phyloP scores from a whole-genome alignment of 257 asterid species.

The Sherardia arvensis region DNA sequence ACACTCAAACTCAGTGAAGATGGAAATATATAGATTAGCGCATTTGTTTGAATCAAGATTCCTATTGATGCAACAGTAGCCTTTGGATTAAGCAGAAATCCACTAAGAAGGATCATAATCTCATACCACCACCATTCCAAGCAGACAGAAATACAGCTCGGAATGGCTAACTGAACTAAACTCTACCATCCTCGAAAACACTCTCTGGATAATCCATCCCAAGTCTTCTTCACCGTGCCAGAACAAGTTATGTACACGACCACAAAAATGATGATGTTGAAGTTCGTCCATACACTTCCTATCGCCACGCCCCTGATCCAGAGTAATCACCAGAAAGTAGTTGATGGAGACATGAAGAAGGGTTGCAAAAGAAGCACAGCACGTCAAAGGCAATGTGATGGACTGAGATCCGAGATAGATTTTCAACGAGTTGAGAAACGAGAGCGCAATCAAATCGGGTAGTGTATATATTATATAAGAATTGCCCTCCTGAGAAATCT shows the following conservation, averaged over 20 bases:
- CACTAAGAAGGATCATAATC: slow-evolving; percentile 30
- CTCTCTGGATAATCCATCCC: slow-evolving; percentile 24
- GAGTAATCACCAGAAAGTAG: slow-evolving; percentile 23
- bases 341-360: slow-evolving; percentile 26
- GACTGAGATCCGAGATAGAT: slow-evolving; percentile 33
- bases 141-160: slow-evolving; percentile 32
- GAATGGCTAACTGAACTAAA: slow-evolving; percentile 25
- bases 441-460: slow-evolving; percentile 25
- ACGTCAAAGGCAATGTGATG: slow-evolving; percentile 33
- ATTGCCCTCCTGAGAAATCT: slow-evolving; percentile 24
- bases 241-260: slow-evolving; percentile 14
- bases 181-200: slow-evolving; percentile 22
- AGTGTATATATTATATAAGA: slow-evolving; percentile 23
- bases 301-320: slow-evolving; percentile 33
- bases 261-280: slow-evolving; percentile 26
- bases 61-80: slow-evolving; percentile 35
- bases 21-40: slow-evolving; percentile 34
- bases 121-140: slow-evolving; percentile 49
- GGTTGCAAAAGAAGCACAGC: slow-evolving; percentile 22
- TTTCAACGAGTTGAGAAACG: slow-evolving; percentile 28
- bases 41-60: slow-evolving; percentile 26
- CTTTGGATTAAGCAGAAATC: slow-evolving; percentile 24
- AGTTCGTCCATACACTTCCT: slow-evolving; percentile 29
- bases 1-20: slow-evolving; percentile 34
- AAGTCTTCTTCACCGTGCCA: slow-evolving; percentile 16